Percentiles rank a stretch among this genome's conserved stretches.
phyloP scores from a whole-genome alignment of 768 basidiomycete genomes.

The Auriscalpium orientale region DNA sequence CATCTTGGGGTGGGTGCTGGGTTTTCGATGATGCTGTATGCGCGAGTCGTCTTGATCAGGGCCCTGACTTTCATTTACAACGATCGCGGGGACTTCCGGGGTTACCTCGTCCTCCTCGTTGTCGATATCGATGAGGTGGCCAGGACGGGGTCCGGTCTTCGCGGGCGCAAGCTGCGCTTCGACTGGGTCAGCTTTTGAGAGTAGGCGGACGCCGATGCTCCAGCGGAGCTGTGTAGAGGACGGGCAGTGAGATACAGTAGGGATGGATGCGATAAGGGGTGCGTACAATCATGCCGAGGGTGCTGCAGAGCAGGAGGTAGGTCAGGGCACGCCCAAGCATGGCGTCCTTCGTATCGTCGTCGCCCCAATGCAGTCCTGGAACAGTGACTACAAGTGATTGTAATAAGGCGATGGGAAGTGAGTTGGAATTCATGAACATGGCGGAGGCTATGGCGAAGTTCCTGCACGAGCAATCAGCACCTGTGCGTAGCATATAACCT shows the following conservation, averaged over 20 bases:
- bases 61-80: slow-evolving; percentile 9
- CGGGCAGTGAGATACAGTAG: neutral
- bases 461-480: slow-evolving; percentile 26
- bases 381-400: slow-evolving; percentile 83
- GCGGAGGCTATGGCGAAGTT: slow-evolving; percentile 74
- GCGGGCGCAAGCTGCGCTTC: slow-evolving; percentile 7
- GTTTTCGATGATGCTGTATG: neutral
- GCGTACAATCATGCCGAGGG: slow-evolving; percentile 90
- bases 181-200: slow-evolving; percentile 48
- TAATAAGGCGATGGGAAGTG: slow-evolving; percentile 91
- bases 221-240: slow-evolving; percentile 60
- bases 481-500: no score
- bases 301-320: slow-evolving; percentile 88
- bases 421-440: slow-evolving; percentile 94
- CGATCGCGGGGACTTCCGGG: neutral
- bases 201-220: slow-evolving; percentile 84
- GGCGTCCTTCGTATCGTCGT: slow-evolving; percentile 72
- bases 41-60: slow-evolving; percentile 5
- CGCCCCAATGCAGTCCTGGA: slow-evolving; percentile 72
- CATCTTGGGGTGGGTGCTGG: slow-evolving; percentile 24
- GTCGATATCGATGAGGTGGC: neutral
- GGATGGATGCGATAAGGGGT: neutral
- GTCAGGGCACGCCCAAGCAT: slow-evolving; percentile 90
- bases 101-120: neutral
- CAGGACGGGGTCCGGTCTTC: neutral